Conservation (phyloP, 352 stramenopile genomes). For the Phytophthora colocasiae region DNA sequence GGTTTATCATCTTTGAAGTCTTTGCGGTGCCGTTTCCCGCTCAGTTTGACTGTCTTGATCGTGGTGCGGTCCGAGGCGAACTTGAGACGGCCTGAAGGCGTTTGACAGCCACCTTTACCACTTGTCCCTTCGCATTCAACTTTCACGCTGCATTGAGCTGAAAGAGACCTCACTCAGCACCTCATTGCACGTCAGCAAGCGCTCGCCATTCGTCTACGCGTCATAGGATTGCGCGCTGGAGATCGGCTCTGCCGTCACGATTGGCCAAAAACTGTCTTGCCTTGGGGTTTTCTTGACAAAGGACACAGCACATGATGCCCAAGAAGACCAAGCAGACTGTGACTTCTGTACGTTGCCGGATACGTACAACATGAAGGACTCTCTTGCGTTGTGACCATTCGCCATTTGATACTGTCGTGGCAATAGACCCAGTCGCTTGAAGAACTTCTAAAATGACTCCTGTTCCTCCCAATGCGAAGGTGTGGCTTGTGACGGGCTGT, state of each 20-base stretch:
- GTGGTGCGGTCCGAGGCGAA: no score
- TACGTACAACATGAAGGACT: background rate
- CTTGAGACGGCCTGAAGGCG: no score
- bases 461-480: conserved; percentile 29
- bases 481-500: conserved; percentile 53
- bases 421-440: background rate
- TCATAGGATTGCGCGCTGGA: conserved; percentile 21
- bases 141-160: background rate
- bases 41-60: no score
- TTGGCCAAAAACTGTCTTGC: conserved; percentile 22
- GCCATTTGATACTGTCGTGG: conserved; percentile 5
- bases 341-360: conserved; percentile 23
- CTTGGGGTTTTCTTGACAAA: conserved; percentile 9
- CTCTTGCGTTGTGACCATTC: conserved; percentile 11
- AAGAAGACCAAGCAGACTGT: conserved; percentile 24
- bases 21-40: no score
- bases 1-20: no score
- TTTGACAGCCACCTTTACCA: background rate
- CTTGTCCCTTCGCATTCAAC: background rate
- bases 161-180: background rate
- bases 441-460: conserved; percentile 16
- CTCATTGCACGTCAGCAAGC: conserved; percentile 1
- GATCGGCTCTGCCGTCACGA: conserved; percentile 10
- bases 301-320: conserved; percentile 33
- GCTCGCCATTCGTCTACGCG: conserved; percentile 1